Conservation (phyloP, 2,329 filamentous ascomycete genomes). For the Alternaria burnsii region DNA sequence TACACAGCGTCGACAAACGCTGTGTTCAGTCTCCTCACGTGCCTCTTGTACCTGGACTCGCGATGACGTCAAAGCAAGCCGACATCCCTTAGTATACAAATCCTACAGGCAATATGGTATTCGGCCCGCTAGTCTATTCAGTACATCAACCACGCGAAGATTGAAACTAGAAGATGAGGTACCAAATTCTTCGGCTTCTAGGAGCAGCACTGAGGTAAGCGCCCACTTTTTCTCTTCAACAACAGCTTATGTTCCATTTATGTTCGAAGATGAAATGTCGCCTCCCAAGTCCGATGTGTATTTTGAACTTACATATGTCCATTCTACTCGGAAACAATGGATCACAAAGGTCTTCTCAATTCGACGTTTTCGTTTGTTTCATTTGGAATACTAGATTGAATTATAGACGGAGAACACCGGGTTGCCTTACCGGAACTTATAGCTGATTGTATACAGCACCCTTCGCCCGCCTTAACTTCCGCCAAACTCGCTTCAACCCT, state of each 20-base stretch:
- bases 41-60: slow-evolving; percentile 35
- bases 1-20: slow-evolving; percentile 25
- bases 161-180: slow-evolving; percentile 19
- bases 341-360: no score
- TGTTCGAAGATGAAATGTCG: background rate
- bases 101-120: slow-evolving; percentile 7
- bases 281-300: no score
- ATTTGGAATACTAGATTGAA: background rate
- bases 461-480: slow-evolving; percentile 18
- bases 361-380: no score
- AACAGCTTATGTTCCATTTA: background rate
- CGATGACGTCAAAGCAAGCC: slow-evolving; percentile 16
- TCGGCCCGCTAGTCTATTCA: slow-evolving; percentile 24
- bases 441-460: slow-evolving; percentile 15
- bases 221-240: background rate
- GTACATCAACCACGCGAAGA: slow-evolving; percentile 25
- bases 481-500: slow-evolving; percentile 38
- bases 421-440: background rate
- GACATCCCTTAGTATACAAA: slow-evolving; percentile 2
- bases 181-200: slow-evolving; percentile 6
- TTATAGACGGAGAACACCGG: background rate
- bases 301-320: background rate
- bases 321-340: background rate
- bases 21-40: slow-evolving; percentile 41
- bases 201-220: slow-evolving; percentile 26